Conservation (phyloP, 495 filamentous ascomycete genomes). For the Daldinia grandis region DNA sequence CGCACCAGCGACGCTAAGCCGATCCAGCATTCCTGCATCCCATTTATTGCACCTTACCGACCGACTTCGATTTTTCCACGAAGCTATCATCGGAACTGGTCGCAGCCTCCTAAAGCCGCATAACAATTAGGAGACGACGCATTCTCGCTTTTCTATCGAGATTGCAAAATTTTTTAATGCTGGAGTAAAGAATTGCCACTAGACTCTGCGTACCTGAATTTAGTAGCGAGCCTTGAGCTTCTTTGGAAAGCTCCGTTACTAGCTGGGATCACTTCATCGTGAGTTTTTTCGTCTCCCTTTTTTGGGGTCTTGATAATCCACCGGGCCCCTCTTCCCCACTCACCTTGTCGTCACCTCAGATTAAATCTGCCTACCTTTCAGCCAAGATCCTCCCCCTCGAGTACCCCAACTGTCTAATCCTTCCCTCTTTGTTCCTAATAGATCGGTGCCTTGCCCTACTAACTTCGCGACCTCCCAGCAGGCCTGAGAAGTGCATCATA, state of each 20-base stretch:
- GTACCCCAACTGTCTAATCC: slow-evolving; percentile 5
- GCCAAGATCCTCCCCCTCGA: slow-evolving; percentile 27
- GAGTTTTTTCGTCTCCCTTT: slow-evolving; percentile 53
- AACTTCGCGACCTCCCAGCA: slow-evolving; percentile 27
- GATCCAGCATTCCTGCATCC: slow-evolving; percentile 21
- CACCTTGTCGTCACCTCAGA: slow-evolving; percentile 44
- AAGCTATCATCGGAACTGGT: slow-evolving; percentile 28
- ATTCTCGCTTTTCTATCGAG: slow-evolving; percentile 39
- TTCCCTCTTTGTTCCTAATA: slow-evolving; percentile 20
- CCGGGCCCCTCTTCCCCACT: slow-evolving; percentile 43
- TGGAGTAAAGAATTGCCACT: slow-evolving; percentile 41
- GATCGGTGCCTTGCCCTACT: slow-evolving; percentile 26
- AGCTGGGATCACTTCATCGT: slow-evolving; percentile 58
- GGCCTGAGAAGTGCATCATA: slow-evolving; percentile 51
- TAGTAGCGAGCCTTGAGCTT: slow-evolving; percentile 49
- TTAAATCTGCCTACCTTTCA: slow-evolving; percentile 21
- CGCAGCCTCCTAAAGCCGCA: slow-evolving; percentile 28
- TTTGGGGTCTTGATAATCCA: slow-evolving; percentile 45
- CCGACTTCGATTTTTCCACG: slow-evolving; percentile 24
- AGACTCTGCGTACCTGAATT: slow-evolving; percentile 48
- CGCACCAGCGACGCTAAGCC: slow-evolving; percentile 16
- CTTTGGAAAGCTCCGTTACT: slow-evolving; percentile 49
- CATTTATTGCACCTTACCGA: slow-evolving; percentile 15
- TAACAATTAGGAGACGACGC: slow-evolving; percentile 42
- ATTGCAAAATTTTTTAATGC: slow-evolving; percentile 35